These are phyloP conservation scores for Fusarium azukiicola DNA, from an alignment of 2,329 filamentous ascomycete genomes.

Conservation along the genomic window DNA sequence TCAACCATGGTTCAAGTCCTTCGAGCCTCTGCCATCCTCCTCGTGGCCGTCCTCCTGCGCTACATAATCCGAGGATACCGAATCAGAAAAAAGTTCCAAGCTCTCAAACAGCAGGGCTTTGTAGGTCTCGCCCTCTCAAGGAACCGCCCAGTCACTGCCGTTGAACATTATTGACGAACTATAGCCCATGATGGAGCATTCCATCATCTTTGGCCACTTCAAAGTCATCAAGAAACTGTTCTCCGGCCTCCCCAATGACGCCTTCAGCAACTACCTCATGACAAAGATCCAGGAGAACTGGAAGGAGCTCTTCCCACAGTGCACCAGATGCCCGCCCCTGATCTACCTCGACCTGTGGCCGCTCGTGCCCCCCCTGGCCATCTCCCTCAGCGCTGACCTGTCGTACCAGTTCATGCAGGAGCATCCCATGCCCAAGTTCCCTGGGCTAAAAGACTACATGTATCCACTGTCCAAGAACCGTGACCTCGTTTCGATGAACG, in stretches of 20 bases:
- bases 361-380: conserved; percentile 40
- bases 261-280: conserved; percentile 42
- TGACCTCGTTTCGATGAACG: conserved; percentile 60
- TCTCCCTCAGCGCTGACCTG: conserved; percentile 47
- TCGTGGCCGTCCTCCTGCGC: neutral
- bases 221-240: conserved; percentile 37
- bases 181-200: conserved; percentile 47
- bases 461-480: conserved; percentile 56
- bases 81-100: neutral
- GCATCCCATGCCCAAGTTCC: conserved; percentile 46
- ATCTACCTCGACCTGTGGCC: conserved; percentile 58
- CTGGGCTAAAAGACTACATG: conserved; percentile 54
- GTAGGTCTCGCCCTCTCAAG: neutral
- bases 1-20: neutral
- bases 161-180: neutral
- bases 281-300: conserved; percentile 42
- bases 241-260: conserved; percentile 38
- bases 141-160: neutral
- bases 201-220: conserved; percentile 46
- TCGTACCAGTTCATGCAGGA: conserved; percentile 50
- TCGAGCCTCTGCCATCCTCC: neutral
- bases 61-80: neutral
- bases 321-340: conserved; percentile 50
- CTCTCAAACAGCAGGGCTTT: neutral
- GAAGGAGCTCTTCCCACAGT: conserved; percentile 44